Conservation (phyloP, 768 basidiomycete genomes). For the Dendrothele bispora region DNA sequence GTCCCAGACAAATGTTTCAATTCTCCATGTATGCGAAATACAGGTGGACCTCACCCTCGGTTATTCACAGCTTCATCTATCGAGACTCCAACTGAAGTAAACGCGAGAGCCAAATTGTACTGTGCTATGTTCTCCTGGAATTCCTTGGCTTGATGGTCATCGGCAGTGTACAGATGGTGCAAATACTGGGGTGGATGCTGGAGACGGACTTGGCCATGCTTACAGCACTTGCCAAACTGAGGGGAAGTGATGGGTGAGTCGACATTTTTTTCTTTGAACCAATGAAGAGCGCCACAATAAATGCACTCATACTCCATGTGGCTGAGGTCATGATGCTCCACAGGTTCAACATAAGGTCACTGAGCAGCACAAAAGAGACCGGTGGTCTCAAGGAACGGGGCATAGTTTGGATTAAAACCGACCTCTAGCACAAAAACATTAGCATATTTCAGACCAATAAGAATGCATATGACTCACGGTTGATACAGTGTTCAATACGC, state of each 20-base stretch:
- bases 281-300: constrained; percentile 17
- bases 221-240: constrained; percentile 29
- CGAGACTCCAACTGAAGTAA: constrained; percentile 29
- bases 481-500: too few species aligned
- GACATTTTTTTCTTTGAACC: constrained; percentile 8
- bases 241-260: too few species aligned
- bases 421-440: too few species aligned
- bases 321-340: constrained; percentile 13
- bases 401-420: too few species aligned
- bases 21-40: constrained; percentile 24
- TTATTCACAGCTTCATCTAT: constrained; percentile 18
- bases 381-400: too few species aligned
- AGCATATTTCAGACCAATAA: too few species aligned
- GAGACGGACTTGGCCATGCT: constrained; percentile 23
- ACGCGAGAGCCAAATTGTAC: constrained; percentile 36
- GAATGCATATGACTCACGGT: too few species aligned
- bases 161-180: neutral
- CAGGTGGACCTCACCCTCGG: too few species aligned
- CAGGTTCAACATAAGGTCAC: constrained; percentile 12
- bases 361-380: constrained; percentile 5
- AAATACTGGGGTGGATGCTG: constrained; percentile 10
- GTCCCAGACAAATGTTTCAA: constrained; percentile 28
- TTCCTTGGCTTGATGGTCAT: constrained; percentile 13
- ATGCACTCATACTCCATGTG: constrained; percentile 13
- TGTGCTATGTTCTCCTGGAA: constrained; percentile 32